Percentiles rank a stretch among this genome's conserved stretches.
These are phyloP conservation scores for Polymyxa betae DNA, from an alignment of 208 protist genomes.

Conservation along the genomic window DNA sequence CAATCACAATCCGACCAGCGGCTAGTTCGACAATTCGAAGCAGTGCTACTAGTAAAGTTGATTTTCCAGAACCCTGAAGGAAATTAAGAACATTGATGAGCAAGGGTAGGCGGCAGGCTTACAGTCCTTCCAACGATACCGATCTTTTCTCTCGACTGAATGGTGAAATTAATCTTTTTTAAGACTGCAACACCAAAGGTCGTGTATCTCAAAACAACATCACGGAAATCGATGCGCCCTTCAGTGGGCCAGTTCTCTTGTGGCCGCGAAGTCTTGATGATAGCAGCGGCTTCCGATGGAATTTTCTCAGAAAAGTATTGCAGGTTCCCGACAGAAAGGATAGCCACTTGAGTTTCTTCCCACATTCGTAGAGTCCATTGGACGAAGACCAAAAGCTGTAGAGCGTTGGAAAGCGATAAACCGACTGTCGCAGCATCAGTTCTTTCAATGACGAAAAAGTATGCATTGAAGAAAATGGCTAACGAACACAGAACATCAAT, in stretches of 20 bases:
- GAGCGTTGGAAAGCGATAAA: not conserved
- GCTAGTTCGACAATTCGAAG: slow-evolving; percentile 57
- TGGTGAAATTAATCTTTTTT: not conserved
- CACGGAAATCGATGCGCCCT: not conserved
- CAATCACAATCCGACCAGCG: slow-evolving; percentile 63
- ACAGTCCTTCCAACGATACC: slow-evolving; percentile 67
- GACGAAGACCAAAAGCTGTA: slow-evolving; percentile 13
- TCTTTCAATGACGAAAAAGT: not conserved
- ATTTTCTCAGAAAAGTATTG: not conserved
- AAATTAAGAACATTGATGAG: not conserved
- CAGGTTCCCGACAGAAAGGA: not conserved
- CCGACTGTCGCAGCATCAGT: slow-evolving; percentile 13
- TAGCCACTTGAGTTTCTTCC: not conserved
- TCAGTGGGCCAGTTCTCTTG: not conserved
- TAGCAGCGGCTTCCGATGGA: not conserved
- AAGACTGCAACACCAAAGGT: slow-evolving; percentile 30
- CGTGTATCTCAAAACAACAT: slow-evolving; percentile 54
- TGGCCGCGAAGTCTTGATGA: not conserved
- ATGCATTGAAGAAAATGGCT: not conserved
- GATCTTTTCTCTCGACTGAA: slow-evolving; percentile 64
- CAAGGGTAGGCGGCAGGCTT: not conserved
- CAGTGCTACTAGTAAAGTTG: slow-evolving; percentile 50
- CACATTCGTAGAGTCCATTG: slow-evolving; percentile 12
- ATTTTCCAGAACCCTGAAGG: slow-evolving; percentile 49
- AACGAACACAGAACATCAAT: not conserved